Evolutionary conservation across 2,329 filamentous ascomycete species (phyloP), one percentile per base, ranked within the genome.

Genomic region (Penicillium decumbens): DNA sequence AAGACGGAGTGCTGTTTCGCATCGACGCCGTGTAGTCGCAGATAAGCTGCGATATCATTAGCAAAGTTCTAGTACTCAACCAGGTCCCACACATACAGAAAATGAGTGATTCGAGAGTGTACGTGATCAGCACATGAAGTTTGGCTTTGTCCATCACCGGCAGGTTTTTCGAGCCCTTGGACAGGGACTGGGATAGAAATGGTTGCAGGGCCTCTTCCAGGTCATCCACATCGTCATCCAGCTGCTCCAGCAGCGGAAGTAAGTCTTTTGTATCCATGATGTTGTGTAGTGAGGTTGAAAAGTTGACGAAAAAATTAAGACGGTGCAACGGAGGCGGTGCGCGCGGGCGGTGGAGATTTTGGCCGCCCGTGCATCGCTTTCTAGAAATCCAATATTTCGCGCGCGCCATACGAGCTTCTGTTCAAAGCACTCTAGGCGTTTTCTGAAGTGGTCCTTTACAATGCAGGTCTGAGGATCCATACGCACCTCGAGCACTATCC

Each of bases 141-240:
- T 97, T 96, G 6, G 93, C 90, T 74, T 89, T 91, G 75, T 97
- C 92, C 53, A 98, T 79, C n/a, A 97, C 78, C 1, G 92, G 91
- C 25, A 97, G 78, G 65, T 89, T 89, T 47, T 83, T 84, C 4
- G 89, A 83, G 49, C 82, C 80, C 35, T 85, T 81, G 43, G 82
- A 76, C 38, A 96, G 73, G 1, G 80, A 70, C 43, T 78, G 78
- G 30, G 77, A 75, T 24, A 95, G 73, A 5, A 97, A 74, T n/a
- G 92, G 89, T 55, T 81, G 73, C 25, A 97, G 77, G 3, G 81
- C 77, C 30, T 84, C 80, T 65, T 95, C 83, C 41, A 97, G 79
- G 47, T 85, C 81, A 71, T 95, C 88, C 43, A 97, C 81, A 66
- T 90, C 83, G 59, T 82, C 80, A 58, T 89, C 85, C 44, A 96